A percentile compares a stretch with the other conserved stretches of the same genome.
Conservation (phyloP, 495 filamentous ascomycete species). For the Xylaria intraflava region DNA sequence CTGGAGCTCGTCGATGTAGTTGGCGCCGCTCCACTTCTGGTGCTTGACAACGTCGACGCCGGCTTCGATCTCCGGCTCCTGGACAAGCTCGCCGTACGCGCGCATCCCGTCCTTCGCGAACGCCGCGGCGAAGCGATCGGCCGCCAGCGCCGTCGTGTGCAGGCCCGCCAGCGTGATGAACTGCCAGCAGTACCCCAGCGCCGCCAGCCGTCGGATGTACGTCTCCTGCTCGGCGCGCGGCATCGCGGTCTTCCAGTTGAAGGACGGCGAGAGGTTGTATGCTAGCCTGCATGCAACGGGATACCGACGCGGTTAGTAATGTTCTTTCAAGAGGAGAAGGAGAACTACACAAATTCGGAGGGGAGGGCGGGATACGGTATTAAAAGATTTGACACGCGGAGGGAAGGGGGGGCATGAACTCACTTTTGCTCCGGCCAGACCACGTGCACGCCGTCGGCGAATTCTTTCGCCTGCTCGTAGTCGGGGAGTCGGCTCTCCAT, state of each 20-base stretch:
- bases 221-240: constrained; percentile 87
- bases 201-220: constrained; percentile 83
- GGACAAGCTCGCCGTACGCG: constrained; percentile 91
- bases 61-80: constrained; percentile 92
- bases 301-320: constrained; percentile 11
- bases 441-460: constrained; percentile 88
- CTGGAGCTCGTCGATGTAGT: constrained; percentile 85
- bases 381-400: background rate
- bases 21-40: constrained; percentile 96
- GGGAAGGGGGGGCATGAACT: constrained; percentile 22
- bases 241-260: constrained; percentile 99
- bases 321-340: background rate
- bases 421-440: constrained; percentile 96
- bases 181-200: constrained; percentile 96
- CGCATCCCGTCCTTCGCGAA: constrained; percentile 82
- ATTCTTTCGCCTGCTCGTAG: constrained; percentile 85
- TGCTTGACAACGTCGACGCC: constrained; percentile 93
- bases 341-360: no score
- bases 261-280: constrained; percentile 96
- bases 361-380: no score
- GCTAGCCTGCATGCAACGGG: constrained; percentile 65
- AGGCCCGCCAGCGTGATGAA: constrained; percentile 99
- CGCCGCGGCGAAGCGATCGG: constrained; percentile 78
- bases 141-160: constrained; percentile 89
- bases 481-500: constrained; percentile 98